Evolutionary conservation across 2,329 filamentous ascomycete genomes (phyloP), one percentile per base, ranked within the genome.

Genomic region (Penicillium paneum): DNA sequence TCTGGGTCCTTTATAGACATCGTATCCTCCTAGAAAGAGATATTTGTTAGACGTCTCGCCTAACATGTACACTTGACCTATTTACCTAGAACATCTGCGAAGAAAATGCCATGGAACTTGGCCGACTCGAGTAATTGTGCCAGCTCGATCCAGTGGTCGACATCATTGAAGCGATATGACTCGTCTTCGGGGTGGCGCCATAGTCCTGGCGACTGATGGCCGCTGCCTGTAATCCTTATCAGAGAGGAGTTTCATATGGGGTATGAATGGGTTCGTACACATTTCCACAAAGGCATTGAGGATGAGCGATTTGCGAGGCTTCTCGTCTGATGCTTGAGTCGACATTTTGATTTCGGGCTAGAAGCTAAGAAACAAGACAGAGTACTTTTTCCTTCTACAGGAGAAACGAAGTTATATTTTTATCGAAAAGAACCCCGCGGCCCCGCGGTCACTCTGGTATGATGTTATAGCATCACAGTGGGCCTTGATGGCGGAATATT

Each of bases 81-180:
- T 57, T 51, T 68, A 76, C 78, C 80, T 1, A 88, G 76, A 0
- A 87, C 83, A 64, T 88, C 85, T 0, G 85, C 85, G 49, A 88
- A 84, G 68, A 87, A 87, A 34, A 87, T 84, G 11, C 82, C 83
- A 50, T 87, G 83, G 59, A 87, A 86, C 49, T 85, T 84, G 29
- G 81, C 84, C 0, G 77, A 73, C 59, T 87, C 84, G 0, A 86
- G 77, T 0, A 83, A 71, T 56, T 85, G 77, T 0, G 84, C 84
- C 0, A 88, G 70, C 47, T 82, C 76, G 0, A 81, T 77, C 84
- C 85, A 88, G 56, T 86, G 81, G 6, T 81, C 73, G 32, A 85
- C 73, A 26, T 81, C 76, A 57, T 83, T 83, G 69, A 88, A 89
- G 17, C 81, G 71, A 60, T 79, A 78, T 1, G 85, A 87, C 59